These are phyloP conservation scores for Trichophyton benhamiae DNA, from an alignment of 2,329 filamentous ascomycete genomes.

Conservation along the genomic window DNA sequence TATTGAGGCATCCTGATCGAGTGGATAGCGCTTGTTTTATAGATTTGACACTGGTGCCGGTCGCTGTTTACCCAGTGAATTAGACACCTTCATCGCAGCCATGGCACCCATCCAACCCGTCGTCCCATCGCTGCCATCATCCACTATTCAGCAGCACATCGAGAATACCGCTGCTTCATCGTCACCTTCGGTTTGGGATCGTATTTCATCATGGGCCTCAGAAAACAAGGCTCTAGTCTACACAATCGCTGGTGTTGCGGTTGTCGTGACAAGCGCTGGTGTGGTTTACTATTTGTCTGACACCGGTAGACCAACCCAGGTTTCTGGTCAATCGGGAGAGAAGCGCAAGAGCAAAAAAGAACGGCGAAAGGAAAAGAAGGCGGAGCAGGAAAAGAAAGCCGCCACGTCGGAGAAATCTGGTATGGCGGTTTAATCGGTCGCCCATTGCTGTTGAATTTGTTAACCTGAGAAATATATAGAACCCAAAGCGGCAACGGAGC, in stretches of 20 bases:
- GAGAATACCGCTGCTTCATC: slow-evolving; percentile 8
- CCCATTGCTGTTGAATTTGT: slow-evolving; percentile 13
- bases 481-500: slow-evolving; percentile 42
- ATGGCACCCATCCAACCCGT: neutral
- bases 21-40: neutral
- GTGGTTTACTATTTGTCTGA: slow-evolving; percentile 75
- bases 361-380: slow-evolving; percentile 73
- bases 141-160: slow-evolving; percentile 2
- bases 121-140: neutral
- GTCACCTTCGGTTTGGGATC: slow-evolving; percentile 55
- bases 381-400: slow-evolving; percentile 38
- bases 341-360: slow-evolving; percentile 82
- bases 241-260: slow-evolving; percentile 85
- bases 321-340: slow-evolving; percentile 27
- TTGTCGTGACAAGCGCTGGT: slow-evolving; percentile 82
- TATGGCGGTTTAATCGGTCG: slow-evolving; percentile 15
- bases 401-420: slow-evolving; percentile 26
- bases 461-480: slow-evolving; percentile 23
- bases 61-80: neutral
- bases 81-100: neutral
- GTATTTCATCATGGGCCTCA: slow-evolving; percentile 78
- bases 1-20: neutral
- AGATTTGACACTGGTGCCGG: neutral
- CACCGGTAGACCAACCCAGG: slow-evolving; percentile 32
- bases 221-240: slow-evolving; percentile 95